Conservation (phyloP, 2,329 filamentous ascomycete species). For the Calonectria pseudoreteaudii region DNA sequence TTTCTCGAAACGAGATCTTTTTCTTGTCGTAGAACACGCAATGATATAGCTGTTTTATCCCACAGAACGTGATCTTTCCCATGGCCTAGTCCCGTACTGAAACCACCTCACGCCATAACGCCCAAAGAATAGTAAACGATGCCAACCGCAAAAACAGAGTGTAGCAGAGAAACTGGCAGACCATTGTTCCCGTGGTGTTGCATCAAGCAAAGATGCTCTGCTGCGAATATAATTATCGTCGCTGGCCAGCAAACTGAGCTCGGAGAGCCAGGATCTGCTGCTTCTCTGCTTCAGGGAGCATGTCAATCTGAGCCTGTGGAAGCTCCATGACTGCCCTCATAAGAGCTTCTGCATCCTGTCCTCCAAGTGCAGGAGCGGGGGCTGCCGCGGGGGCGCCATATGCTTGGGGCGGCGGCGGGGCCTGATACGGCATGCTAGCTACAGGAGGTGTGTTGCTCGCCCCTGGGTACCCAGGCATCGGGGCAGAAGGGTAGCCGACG, state of each 20-base stretch:
- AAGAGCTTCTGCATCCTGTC: slow-evolving; percentile 75
- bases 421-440: slow-evolving; percentile 57
- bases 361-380: slow-evolving; percentile 41
- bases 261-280: slow-evolving; percentile 84
- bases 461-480: slow-evolving; percentile 51
- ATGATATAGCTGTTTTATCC: slow-evolving; percentile 4
- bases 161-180: background rate
- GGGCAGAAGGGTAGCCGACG: slow-evolving; percentile 49
- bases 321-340: slow-evolving; percentile 86
- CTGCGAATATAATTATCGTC: slow-evolving; percentile 44
- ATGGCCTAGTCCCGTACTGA: background rate
- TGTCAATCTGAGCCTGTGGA: slow-evolving; percentile 83
- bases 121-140: slow-evolving; percentile 29
- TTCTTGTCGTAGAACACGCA: background rate
- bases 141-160: slow-evolving; percentile 1
- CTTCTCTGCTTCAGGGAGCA: slow-evolving; percentile 79
- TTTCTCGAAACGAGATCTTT: background rate
- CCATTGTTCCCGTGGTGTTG: background rate
- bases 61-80: background rate
- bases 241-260: slow-evolving; percentile 66
- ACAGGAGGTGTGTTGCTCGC: slow-evolving; percentile 63
- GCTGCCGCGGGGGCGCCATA: slow-evolving; percentile 51
- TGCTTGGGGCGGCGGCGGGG: slow-evolving; percentile 55
- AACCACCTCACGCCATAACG: slow-evolving; percentile 29
- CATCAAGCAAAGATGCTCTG: background rate